phyloP scores from a whole-genome alignment of 176 grass and related monocot species.

The Bonia amplexicaulis region DNA sequence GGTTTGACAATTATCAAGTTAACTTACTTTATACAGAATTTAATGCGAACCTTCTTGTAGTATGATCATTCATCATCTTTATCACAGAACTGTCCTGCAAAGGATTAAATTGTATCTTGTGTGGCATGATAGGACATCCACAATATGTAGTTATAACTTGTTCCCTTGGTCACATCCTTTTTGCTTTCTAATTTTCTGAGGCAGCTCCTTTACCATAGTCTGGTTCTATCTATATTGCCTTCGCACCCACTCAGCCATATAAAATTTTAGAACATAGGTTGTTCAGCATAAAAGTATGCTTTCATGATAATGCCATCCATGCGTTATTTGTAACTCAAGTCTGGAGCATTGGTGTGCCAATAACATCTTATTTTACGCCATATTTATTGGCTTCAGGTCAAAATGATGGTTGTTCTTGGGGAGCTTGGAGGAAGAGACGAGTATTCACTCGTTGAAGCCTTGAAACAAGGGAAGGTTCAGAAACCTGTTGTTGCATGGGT shows the following conservation, averaged over 20 bases:
- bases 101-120: neutral
- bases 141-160: neutral
- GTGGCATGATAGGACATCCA: neutral
- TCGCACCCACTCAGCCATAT: neutral
- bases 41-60: neutral
- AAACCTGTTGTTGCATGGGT: slow-evolving; percentile 99
- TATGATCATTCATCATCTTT: neutral
- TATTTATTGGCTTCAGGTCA: slow-evolving; percentile 62
- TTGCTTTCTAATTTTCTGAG: neutral
- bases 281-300: neutral
- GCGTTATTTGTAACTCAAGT: slow-evolving; percentile 6
- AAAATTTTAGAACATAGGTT: neutral
- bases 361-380: neutral
- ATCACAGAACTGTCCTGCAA: neutral
- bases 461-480: slow-evolving; percentile 95
- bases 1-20: slow-evolving; percentile 38
- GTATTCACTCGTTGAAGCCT: slow-evolving; percentile 92
- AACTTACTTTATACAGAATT: neutral
- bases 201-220: slow-evolving; percentile 5
- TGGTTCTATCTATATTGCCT: neutral
- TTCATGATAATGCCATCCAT: neutral
- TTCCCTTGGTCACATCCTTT: neutral
- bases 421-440: slow-evolving; percentile 95
- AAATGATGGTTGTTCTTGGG: slow-evolving; percentile 99
- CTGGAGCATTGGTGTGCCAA: slow-evolving; percentile 15